Conservation (phyloP, 306 rosid genomes). For the Cicer chorassanicum region DNA sequence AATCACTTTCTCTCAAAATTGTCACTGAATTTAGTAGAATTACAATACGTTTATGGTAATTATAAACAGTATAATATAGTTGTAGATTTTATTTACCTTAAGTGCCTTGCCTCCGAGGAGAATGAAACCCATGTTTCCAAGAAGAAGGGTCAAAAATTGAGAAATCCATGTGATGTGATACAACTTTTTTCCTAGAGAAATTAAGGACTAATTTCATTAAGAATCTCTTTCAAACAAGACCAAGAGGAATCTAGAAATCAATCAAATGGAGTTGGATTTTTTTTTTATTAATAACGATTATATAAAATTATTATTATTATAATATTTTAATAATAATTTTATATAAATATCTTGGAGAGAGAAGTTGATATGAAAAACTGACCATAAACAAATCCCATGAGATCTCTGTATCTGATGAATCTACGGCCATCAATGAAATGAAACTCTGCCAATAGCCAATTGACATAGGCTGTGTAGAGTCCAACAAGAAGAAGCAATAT, state of each 20-base stretch:
- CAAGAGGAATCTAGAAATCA: too few species aligned
- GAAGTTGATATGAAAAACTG: not conserved
- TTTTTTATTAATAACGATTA: too few species aligned
- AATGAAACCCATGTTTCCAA: constrained; percentile 67
- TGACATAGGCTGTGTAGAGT: constrained; percentile 62
- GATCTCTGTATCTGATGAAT: constrained; percentile 73
- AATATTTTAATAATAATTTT: too few species aligned
- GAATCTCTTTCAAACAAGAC: not conserved
- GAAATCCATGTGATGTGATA: constrained; percentile 58
- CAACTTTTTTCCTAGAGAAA: constrained; percentile 51
- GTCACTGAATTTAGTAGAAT: too few species aligned
- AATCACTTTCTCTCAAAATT: not conserved
- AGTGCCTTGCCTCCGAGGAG: constrained; percentile 69
- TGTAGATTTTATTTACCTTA: constrained; percentile 43
- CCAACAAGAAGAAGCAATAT: constrained; percentile 58
- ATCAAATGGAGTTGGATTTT: too few species aligned
- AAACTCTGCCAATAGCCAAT: constrained; percentile 70
- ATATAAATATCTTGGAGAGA: too few species aligned
- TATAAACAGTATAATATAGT: too few species aligned
- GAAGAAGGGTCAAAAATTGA: constrained; percentile 59
- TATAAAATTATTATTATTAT: too few species aligned
- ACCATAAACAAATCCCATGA: constrained; percentile 66
- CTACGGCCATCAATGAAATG: constrained; percentile 62
- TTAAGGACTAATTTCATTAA: not conserved
- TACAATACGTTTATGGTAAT: too few species aligned